These are phyloP conservation scores for Ceratocystis variospora DNA, from an alignment of 2,329 filamentous ascomycete species.

Conservation along the genomic window DNA sequence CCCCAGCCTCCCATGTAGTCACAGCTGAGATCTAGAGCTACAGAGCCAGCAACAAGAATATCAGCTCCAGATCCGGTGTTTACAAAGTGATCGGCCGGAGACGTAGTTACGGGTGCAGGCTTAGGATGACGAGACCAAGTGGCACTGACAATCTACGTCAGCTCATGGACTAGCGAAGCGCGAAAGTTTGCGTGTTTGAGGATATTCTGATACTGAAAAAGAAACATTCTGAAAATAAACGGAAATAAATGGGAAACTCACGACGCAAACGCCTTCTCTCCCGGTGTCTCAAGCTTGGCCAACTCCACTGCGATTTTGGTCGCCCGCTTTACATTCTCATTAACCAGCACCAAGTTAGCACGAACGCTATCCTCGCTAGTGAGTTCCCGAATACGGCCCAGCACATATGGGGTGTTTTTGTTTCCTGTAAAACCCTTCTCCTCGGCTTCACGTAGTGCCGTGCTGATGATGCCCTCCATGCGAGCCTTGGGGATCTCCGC, in stretches of 20 bases:
- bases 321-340: constrained; percentile 40
- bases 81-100: constrained; percentile 21
- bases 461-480: constrained; percentile 56
- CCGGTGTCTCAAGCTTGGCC: constrained; percentile 24
- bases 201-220: not conserved
- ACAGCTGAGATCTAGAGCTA: constrained; percentile 78
- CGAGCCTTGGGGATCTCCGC: constrained; percentile 54
- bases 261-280: constrained; percentile 13
- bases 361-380: constrained; percentile 56
- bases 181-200: not conserved
- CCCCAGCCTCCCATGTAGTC: constrained; percentile 40
- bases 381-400: constrained; percentile 65
- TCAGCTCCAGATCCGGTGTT: constrained; percentile 31
- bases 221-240: not conserved
- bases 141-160: constrained; percentile 2
- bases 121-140: not conserved
- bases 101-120: constrained; percentile 18
- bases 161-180: not conserved
- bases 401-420: constrained; percentile 72
- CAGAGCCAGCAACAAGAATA: constrained; percentile 78
- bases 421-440: constrained; percentile 55
- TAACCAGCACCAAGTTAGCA: constrained; percentile 56
- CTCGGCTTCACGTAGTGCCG: constrained; percentile 51
- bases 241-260: constrained; percentile 2
- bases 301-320: constrained; percentile 42